A percentile compares a stretch with the other conserved stretches of the same genome.
These are phyloP conservation scores for Solanum chiquidenum DNA, from an alignment of 257 asterid species.

Conservation along the genomic window DNA sequence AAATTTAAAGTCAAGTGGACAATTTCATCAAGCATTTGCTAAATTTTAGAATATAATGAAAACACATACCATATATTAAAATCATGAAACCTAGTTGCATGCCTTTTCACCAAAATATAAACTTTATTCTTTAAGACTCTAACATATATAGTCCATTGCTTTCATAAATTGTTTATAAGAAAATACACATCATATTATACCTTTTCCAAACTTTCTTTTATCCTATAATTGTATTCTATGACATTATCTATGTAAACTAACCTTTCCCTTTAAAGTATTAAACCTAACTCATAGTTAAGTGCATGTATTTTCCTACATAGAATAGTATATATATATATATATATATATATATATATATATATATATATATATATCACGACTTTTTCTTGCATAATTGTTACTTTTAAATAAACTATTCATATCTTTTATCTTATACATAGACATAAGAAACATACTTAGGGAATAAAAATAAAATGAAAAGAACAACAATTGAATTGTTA, in stretches of 20 bases:
- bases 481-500: too few relatives aligned
- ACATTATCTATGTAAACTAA: not conserved
- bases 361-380: too few relatives aligned
- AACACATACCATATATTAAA: not conserved
- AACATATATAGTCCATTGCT: not conserved
- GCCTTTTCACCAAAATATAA: not conserved
- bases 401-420: too few relatives aligned
- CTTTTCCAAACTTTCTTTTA: not conserved
- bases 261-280: not conserved
- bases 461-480: too few relatives aligned
- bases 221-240: not conserved
- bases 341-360: too few relatives aligned
- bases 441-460: too few relatives aligned
- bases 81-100: not conserved
- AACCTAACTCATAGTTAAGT: not conserved
- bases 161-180: not conserved
- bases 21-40: not conserved
- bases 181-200: not conserved
- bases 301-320: not conserved
- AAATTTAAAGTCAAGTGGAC: not conserved
- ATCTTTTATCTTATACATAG: too few relatives aligned
- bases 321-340: not conserved
- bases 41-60: not conserved
- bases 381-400: too few relatives aligned
- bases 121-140: not conserved